Evolutionary conservation across 768 basidiomycete genomes (phyloP).

Genomic region (Mycena rosella): DNA sequence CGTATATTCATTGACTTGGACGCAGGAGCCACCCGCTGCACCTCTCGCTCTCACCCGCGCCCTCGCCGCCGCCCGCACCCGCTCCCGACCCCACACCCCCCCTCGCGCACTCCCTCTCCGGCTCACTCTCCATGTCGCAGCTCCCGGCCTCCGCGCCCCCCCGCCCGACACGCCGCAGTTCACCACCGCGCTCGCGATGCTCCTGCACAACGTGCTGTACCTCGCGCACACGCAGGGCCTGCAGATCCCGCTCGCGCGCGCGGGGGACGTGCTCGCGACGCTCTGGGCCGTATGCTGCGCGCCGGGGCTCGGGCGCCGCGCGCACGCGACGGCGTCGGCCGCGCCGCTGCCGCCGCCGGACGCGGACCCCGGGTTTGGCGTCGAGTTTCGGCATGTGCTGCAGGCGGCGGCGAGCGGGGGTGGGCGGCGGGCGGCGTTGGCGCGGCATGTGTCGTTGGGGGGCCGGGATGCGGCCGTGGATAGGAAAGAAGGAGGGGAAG

Average conservation of each 20-base stretch:
- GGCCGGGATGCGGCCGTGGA: conserved; percentile 2
- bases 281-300: conserved; percentile 88
- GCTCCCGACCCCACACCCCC: conserved; percentile 25
- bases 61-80: conserved; percentile 15
- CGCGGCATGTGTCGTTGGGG: conserved; percentile 28
- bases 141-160: neutral
- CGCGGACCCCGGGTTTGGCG: conserved; percentile 69
- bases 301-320: conserved; percentile 74
- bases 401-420: conserved; percentile 72
- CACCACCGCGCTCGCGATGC: conserved; percentile 87
- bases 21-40: conserved; percentile 33
- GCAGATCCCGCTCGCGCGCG: conserved; percentile 80
- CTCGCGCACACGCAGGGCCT: conserved; percentile 86
- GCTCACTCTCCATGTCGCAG: conserved; percentile 25
- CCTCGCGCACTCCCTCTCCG: conserved; percentile 22
- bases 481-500: conserved; percentile 4
- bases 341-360: conserved; percentile 62
- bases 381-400: conserved; percentile 85
- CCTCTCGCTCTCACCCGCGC: conserved; percentile 29
- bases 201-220: conserved; percentile 85
- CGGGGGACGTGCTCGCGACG: conserved; percentile 82
- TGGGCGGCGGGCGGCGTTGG: conserved; percentile 34
- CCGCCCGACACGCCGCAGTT: conserved; percentile 59
- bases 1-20: conserved; percentile 42
- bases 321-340: conserved; percentile 71